These are phyloP conservation scores for Sclerotinia sclerotiorum DNA, from an alignment of 2,329 filamentous ascomycete genomes.

Conservation along the genomic window DNA sequence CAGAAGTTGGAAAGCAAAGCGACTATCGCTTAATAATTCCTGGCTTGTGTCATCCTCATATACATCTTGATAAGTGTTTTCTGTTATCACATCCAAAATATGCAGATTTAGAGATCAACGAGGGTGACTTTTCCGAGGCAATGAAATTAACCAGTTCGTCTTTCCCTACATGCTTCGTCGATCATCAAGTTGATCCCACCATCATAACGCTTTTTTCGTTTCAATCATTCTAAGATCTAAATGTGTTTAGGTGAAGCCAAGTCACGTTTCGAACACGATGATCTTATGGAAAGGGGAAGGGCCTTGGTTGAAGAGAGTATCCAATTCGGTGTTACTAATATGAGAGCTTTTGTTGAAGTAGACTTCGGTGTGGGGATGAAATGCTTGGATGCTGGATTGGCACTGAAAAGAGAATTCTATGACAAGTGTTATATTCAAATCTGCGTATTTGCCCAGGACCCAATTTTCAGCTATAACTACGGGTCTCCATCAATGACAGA, in stretches of 20 bases:
- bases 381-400: slow-evolving; percentile 57
- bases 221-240: slow-evolving; percentile 15
- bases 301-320: slow-evolving; percentile 66
- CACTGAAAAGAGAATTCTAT: slow-evolving; percentile 55
- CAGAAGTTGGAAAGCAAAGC: slow-evolving; percentile 4
- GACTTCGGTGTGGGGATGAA: slow-evolving; percentile 60
- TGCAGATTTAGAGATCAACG: slow-evolving; percentile 56
- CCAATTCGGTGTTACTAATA: slow-evolving; percentile 62
- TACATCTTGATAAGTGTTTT: slow-evolving; percentile 69
- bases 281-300: slow-evolving; percentile 63
- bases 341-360: slow-evolving; percentile 71
- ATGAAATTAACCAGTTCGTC: slow-evolving; percentile 51
- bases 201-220: background rate
- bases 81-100: slow-evolving; percentile 59
- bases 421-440: slow-evolving; percentile 61
- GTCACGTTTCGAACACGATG: slow-evolving; percentile 57
- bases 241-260: slow-evolving; percentile 52
- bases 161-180: slow-evolving; percentile 15
- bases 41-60: slow-evolving; percentile 68
- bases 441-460: slow-evolving; percentile 69
- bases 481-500: slow-evolving; percentile 51
- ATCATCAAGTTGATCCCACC: slow-evolving; percentile 3
- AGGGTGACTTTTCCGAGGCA: slow-evolving; percentile 66
- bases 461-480: slow-evolving; percentile 58
- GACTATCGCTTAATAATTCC: slow-evolving; percentile 47